Percentiles rank a stretch among this genome's conserved stretches.
Conservation (phyloP, 805 yeast genomes). For the Yarrowia keelungensis region DNA sequence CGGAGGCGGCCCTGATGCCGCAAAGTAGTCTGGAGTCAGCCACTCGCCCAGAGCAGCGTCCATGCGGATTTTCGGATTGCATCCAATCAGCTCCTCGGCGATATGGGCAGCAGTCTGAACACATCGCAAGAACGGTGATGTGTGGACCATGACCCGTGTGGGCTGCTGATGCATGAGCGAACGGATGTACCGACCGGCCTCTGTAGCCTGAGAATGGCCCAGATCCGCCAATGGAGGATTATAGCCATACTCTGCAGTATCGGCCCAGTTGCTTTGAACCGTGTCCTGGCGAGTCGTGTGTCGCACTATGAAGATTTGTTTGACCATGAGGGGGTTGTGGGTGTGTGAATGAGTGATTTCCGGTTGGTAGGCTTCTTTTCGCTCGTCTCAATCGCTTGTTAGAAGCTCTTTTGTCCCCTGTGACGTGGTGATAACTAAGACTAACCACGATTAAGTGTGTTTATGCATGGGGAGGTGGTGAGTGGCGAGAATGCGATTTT, state of each 20-base stretch:
- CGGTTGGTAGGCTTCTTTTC: too few species aligned
- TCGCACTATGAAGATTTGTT: constrained; percentile 47
- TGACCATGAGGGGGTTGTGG: constrained; percentile 29
- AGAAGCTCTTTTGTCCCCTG: not conserved
- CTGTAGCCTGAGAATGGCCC: constrained; percentile 47
- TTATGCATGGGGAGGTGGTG: not conserved
- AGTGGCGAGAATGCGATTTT: not conserved
- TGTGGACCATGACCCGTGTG: constrained; percentile 44
- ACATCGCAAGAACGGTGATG: constrained; percentile 53
- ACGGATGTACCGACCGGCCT: constrained; percentile 43
- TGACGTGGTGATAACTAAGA: not conserved
- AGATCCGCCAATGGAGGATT: constrained; percentile 51
- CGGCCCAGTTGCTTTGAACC: constrained; percentile 48
- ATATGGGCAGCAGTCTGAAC: constrained; percentile 50
- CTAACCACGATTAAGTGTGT: not conserved
- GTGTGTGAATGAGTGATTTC: not conserved
- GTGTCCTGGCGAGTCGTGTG: constrained; percentile 51
- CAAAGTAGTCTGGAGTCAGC: constrained; percentile 52
- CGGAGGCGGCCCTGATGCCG: constrained; percentile 50
- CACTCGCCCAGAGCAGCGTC: constrained; percentile 52
- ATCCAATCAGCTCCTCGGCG: constrained; percentile 42
- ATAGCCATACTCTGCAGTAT: constrained; percentile 50
- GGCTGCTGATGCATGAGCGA: constrained; percentile 34
- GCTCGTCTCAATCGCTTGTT: too few species aligned
- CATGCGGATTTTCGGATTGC: constrained; percentile 42